phyloP scores from a whole-genome alignment of 352 stramenopile genomes.

The Phytopythium litorale region DNA sequence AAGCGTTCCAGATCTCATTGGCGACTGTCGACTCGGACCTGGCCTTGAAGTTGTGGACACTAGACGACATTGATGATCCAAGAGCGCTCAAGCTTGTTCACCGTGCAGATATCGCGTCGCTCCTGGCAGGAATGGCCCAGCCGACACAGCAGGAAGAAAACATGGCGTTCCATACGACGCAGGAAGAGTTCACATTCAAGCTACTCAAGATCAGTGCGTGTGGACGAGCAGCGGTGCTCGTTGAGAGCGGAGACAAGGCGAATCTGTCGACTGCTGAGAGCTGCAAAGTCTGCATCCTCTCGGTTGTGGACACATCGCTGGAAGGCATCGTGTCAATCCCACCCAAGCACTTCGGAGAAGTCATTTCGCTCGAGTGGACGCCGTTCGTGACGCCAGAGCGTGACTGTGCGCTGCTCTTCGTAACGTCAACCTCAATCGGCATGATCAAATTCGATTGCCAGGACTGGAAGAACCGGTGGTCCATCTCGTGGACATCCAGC shows the following conservation, averaged over 20 bases:
- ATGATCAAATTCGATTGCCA: conserved; percentile 53
- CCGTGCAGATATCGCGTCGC: conserved; percentile 26
- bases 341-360: conserved; percentile 52
- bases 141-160: conserved; percentile 18
- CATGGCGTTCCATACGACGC: conserved; percentile 35
- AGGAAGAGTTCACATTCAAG: conserved; percentile 43
- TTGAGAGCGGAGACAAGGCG: conserved; percentile 21
- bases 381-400: conserved; percentile 42
- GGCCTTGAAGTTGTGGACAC: conserved; percentile 48
- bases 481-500: conserved; percentile 55
- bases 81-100: conserved; percentile 35
- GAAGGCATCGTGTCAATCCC: conserved; percentile 53
- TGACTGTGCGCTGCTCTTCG: conserved; percentile 56
- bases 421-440: conserved; percentile 61
- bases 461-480: conserved; percentile 40
- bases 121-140: conserved; percentile 21
- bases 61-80: conserved; percentile 54
- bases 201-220: conserved; percentile 50
- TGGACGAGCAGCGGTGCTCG: conserved; percentile 51
- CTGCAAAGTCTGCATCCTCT: conserved; percentile 47
- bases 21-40: conserved; percentile 36
- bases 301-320: conserved; percentile 39
- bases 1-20: conserved; percentile 45
- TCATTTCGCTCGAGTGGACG: conserved; percentile 68
- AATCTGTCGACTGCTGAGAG: conserved; percentile 10